phyloP scores from a whole-genome alignment of 1,284 basidiomycete species.

The Marasmius tenuissimus region DNA sequence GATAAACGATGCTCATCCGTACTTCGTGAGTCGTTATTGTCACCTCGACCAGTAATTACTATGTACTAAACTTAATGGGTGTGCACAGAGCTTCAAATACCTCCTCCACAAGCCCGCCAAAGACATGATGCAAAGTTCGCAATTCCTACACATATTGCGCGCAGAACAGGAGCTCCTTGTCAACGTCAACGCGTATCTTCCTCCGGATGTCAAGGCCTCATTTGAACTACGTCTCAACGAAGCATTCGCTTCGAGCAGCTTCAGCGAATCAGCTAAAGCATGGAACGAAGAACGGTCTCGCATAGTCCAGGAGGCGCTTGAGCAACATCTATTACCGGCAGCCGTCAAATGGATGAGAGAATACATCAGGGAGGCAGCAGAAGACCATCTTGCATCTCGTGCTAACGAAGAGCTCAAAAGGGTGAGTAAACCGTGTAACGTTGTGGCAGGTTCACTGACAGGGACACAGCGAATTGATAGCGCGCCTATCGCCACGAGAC shows the following conservation, averaged over 20 bases:
- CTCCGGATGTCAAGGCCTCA: constrained; percentile 56
- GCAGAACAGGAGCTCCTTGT: constrained; percentile 91
- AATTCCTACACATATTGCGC: constrained; percentile 89
- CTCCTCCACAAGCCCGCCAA: constrained; percentile 78
- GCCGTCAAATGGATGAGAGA: constrained; percentile 89
- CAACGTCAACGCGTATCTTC: constrained; percentile 72
- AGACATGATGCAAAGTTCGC: constrained; percentile 72
- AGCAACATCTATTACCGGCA: constrained; percentile 79
- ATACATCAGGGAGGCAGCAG: constrained; percentile 87
- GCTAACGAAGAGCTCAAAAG: constrained; percentile 72
- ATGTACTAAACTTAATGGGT: not conserved
- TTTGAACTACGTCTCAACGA: constrained; percentile 79
- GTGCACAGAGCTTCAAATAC: constrained; percentile 90
- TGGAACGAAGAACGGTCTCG: constrained; percentile 91
- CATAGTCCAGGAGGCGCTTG: constrained; percentile 78
- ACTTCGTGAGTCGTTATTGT: constrained; percentile 67
- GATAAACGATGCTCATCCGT: constrained; percentile 89
- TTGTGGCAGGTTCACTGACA: constrained; percentile 12
- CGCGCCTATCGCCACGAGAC: constrained; percentile 69
- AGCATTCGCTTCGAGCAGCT: constrained; percentile 85
- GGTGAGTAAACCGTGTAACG: constrained; percentile 42
- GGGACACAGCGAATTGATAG: constrained; percentile 63
- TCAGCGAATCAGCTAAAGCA: constrained; percentile 81
- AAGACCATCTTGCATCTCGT: constrained; percentile 75
- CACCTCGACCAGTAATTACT: not conserved